These are phyloP conservation scores for Podospora australis DNA, from an alignment of 495 filamentous ascomycete species.

Conservation along the genomic window DNA sequence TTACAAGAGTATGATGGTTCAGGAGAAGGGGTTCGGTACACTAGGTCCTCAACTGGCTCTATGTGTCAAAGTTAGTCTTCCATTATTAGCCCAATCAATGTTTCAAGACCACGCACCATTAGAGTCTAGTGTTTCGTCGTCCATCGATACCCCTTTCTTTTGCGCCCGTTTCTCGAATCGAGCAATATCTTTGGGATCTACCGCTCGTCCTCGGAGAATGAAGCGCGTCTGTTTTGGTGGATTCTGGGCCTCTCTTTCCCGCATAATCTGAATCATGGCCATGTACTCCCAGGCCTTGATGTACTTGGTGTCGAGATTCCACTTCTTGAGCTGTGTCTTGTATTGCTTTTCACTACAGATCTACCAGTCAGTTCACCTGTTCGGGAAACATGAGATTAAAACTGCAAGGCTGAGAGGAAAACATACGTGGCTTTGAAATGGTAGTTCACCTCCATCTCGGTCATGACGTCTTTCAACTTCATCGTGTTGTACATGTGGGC, in stretches of 20 bases:
- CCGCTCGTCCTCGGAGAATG: slow-evolving; percentile 23
- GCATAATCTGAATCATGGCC: slow-evolving; percentile 31
- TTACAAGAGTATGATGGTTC: slow-evolving; percentile 3
- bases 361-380: background rate
- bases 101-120: background rate
- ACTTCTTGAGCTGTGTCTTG: slow-evolving; percentile 35
- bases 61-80: background rate
- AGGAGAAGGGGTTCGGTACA: slow-evolving; percentile 21
- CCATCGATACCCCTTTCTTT: slow-evolving; percentile 25
- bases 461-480: slow-evolving; percentile 33
- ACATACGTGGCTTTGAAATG: slow-evolving; percentile 31
- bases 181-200: slow-evolving; percentile 30
- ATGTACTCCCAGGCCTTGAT: slow-evolving; percentile 33
- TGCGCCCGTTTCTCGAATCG: slow-evolving; percentile 30
- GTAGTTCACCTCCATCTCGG: slow-evolving; percentile 22
- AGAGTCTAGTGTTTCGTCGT: background rate
- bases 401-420: no score
- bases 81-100: background rate
- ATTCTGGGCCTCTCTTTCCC: slow-evolving; percentile 19
- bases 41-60: slow-evolving; percentile 24
- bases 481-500: slow-evolving; percentile 27
- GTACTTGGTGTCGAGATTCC: slow-evolving; percentile 36
- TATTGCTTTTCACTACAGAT: slow-evolving; percentile 28
- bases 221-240: slow-evolving; percentile 28
- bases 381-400: background rate